These are phyloP conservation scores for Spatholobus suberectus DNA, from an alignment of 306 rosid genomes.

Conservation along the genomic window DNA sequence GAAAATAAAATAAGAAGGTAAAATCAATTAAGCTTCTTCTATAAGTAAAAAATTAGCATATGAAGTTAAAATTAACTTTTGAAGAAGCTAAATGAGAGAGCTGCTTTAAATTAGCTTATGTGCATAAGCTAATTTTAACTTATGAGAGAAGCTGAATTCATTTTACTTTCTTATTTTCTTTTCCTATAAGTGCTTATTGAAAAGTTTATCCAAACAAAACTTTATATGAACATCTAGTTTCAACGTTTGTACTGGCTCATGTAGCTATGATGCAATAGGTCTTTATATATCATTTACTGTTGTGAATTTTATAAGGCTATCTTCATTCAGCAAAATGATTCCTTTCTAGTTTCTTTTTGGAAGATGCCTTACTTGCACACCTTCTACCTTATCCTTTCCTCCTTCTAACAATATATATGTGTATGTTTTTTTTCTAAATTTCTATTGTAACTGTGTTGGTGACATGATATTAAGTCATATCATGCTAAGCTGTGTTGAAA, in stretches of 20 bases:
- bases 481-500: constrained; percentile 1
- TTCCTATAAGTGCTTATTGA: no score
- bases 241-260: background rate
- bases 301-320: background rate
- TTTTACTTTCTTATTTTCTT: no score
- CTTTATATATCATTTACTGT: background rate
- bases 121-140: no score
- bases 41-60: no score
- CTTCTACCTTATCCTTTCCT: constrained; percentile 2
- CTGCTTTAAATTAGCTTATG: no score
- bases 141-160: no score
- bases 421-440: background rate
- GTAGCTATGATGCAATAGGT: background rate
- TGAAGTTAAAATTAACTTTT: no score
- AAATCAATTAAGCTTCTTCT: no score
- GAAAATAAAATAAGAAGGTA: no score
- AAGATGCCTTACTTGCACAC: background rate
- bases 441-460: background rate
- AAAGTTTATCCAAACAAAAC: no score
- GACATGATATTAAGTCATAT: background rate
- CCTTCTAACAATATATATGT: background rate
- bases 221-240: constrained; percentile 2
- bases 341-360: background rate
- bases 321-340: background rate
- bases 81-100: no score